Evolutionary conservation across 2,329 filamentous ascomycete species (phyloP).

Genomic region (Parafenestella ontariensis): DNA sequence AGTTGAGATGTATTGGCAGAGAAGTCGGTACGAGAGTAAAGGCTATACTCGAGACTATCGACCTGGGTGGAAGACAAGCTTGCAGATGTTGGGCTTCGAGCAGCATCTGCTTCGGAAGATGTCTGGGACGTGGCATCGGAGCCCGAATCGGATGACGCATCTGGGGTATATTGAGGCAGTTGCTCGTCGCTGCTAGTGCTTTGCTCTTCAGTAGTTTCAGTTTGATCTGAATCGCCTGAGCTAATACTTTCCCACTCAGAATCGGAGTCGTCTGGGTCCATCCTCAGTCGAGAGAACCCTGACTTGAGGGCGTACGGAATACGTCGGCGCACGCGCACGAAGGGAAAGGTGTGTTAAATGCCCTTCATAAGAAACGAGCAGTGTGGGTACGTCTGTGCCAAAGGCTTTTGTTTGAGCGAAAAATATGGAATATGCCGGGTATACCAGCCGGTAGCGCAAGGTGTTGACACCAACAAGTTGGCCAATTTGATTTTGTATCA

Average conservation of each 20-base stretch:
- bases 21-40: neutral
- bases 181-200: neutral
- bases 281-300: neutral
- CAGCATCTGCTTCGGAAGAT: neutral
- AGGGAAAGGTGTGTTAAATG: neutral
- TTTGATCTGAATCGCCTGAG: neutral
- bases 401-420: no score
- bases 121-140: neutral
- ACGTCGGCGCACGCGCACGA: neutral
- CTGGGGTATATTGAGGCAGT: neutral
- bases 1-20: neutral
- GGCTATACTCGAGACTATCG: neutral
- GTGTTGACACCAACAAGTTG: neutral
- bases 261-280: neutral
- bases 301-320: neutral
- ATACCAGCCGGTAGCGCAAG: neutral
- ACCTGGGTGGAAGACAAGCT: neutral
- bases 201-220: neutral
- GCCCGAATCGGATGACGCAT: neutral
- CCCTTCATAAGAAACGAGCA: neutral
- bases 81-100: neutral
- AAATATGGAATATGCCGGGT: no score
- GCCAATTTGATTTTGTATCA: neutral
- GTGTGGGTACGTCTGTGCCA: neutral
- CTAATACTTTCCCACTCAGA: neutral